These are phyloP conservation scores for Neurospora sp. DNA, from an alignment of 495 filamentous ascomycete genomes.

Conservation along the genomic window DNA sequence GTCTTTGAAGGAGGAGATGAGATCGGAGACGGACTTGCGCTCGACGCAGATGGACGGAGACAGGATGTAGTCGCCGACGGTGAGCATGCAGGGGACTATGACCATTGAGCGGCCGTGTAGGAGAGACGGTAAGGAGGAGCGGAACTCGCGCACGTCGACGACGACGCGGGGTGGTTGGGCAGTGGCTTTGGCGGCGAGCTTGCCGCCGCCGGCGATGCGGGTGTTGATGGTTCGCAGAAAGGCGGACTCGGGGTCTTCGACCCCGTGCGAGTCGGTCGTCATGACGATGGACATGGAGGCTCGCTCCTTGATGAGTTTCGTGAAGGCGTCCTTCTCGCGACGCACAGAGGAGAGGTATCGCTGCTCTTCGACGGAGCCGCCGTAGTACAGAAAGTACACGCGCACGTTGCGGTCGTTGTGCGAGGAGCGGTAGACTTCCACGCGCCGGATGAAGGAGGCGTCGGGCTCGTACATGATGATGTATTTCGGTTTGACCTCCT, in stretches of 20 bases:
- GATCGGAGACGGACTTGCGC: slow-evolving; percentile 82
- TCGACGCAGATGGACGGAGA: slow-evolving; percentile 86
- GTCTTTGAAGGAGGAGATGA: slow-evolving; percentile 84
- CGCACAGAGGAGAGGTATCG: slow-evolving; percentile 82
- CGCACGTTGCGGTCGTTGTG: slow-evolving; percentile 80
- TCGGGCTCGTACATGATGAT: slow-evolving; percentile 99
- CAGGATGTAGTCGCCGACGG: slow-evolving; percentile 93
- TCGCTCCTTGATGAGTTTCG: slow-evolving; percentile 84
- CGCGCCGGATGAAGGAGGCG: slow-evolving; percentile 83
- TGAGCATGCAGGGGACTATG: slow-evolving; percentile 87
- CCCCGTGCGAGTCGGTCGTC: slow-evolving; percentile 53
- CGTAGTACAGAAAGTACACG: slow-evolving; percentile 95
- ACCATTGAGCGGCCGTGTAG: slow-evolving; percentile 78
- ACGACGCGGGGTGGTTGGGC: slow-evolving; percentile 86
- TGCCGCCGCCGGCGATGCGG: slow-evolving; percentile 87
- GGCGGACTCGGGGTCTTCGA: slow-evolving; percentile 68
- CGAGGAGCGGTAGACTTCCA: slow-evolving; percentile 92
- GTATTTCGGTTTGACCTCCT: slow-evolving; percentile 85
- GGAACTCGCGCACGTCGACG: slow-evolving; percentile 92
- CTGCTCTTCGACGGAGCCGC: slow-evolving; percentile 90
- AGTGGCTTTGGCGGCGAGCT: slow-evolving; percentile 60
- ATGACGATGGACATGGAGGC: slow-evolving; percentile 85
- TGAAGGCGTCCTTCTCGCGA: slow-evolving; percentile 91
- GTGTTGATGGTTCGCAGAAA: slow-evolving; percentile 96
- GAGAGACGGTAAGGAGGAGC: slow-evolving; percentile 82